Conservation (phyloP, 345 rosid genomes). For the Combretum micranthum region DNA sequence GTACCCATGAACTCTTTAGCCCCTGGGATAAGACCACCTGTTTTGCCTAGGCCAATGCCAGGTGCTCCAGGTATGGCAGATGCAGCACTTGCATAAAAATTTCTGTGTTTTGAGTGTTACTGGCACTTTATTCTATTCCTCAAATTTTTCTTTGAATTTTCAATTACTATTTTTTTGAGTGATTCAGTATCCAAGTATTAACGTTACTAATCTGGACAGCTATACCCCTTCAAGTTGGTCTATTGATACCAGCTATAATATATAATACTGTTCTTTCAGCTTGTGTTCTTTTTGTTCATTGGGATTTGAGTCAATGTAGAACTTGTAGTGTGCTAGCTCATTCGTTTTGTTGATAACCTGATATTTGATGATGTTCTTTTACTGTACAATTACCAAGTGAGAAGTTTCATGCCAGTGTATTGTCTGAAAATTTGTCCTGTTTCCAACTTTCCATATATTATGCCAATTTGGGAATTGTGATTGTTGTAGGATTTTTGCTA, state of each 20-base stretch:
- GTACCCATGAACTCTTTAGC: conserved; percentile 26
- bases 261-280: background rate
- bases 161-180: background rate
- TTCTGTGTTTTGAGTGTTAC: background rate
- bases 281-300: background rate
- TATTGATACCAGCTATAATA: background rate
- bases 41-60: conserved; percentile 66
- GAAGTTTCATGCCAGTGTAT: too few species aligned
- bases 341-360: background rate
- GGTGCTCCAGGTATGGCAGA: conserved; percentile 45
- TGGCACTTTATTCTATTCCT: background rate
- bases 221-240: background rate
- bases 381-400: too few species aligned
- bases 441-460: too few species aligned
- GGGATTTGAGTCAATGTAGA: background rate
- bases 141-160: background rate
- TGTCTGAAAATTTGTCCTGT: too few species aligned
- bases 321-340: conserved; percentile 1
- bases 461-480: too few species aligned
- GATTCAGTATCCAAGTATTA: background rate
- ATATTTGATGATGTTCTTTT: too few species aligned
- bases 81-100: background rate
- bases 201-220: background rate
- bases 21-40: conserved; percentile 82
- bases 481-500: too few species aligned